These are phyloP conservation scores for Saturnispora bothae DNA, from an alignment of 805 yeast species.

Conservation along the genomic window DNA sequence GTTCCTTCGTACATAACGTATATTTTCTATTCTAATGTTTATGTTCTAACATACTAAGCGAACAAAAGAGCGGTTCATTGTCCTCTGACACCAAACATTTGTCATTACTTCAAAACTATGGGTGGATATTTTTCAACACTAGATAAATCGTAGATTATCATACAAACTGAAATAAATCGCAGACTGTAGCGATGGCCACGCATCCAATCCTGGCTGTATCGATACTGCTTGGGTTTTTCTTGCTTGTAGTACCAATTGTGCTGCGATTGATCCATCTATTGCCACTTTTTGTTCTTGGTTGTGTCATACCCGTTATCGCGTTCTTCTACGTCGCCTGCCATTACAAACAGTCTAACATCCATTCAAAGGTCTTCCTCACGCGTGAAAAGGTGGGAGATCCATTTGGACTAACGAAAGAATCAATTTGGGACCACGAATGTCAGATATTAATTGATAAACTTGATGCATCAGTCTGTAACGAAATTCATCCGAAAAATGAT, in stretches of 20 bases:
- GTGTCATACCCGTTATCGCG: constrained; percentile 12
- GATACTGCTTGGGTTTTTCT: neutral
- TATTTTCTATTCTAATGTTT: too few species aligned
- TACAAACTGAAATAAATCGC: too few species aligned
- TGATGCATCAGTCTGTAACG: constrained; percentile 6
- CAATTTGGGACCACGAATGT: constrained; percentile 25
- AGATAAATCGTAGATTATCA: too few species aligned
- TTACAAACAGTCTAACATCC: neutral
- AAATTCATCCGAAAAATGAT: constrained; percentile 37
- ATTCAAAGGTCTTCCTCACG: neutral
- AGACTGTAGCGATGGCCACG: too few species aligned
- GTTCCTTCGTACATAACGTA: too few species aligned
- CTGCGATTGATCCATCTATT: constrained; percentile 5
- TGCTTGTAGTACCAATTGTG: constrained; percentile 8
- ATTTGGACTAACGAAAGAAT: constrained; percentile 17
- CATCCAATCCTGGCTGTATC: too few species aligned
- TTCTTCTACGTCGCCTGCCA: neutral
- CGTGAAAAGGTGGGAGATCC: constrained; percentile 5
- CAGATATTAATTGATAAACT: constrained; percentile 11
- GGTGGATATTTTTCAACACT: too few species aligned
- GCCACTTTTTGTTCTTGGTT: constrained; percentile 12
- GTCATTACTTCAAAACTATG: too few species aligned
- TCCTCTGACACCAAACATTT: too few species aligned
- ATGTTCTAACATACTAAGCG: too few species aligned
- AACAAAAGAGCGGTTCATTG: too few species aligned